Evolutionary conservation across 2,329 filamentous ascomycete species (phyloP), one percentile per base, ranked within the genome.

Genomic region (Diaporthe velutina): DNA sequence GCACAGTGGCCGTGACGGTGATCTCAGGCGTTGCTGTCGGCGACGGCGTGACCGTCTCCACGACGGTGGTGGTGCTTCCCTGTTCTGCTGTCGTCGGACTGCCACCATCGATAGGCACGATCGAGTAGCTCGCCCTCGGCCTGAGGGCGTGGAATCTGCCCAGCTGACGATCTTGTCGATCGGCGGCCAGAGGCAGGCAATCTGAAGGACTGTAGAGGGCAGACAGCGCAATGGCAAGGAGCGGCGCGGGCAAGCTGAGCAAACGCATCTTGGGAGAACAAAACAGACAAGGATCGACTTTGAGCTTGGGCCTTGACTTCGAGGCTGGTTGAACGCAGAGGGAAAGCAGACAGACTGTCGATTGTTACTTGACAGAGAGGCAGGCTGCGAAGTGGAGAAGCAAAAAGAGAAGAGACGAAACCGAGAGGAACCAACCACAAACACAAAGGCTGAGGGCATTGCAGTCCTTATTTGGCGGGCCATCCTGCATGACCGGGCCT

Each of bases 21-120:
- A 70, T 30, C 9, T 73, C 38, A 7, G 70, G 72, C 1, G 70
- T 57, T 30, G 55, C 72, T 33, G 61, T 50, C 19, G 57, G 48
- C 19, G 71, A 48, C 40, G 60, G 22, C 8, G 74, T 74, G 58
- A 74, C 40, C 1, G 68, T 75, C 35, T 58, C 25, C 28, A 70
- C 42, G 19, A 73, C 22, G 3, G 66, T 58, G 19, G 70, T 73
- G 35, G 70, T 73, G 35, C 17, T 33, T 33, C 55, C 58, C 30
- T 66, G 15, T 19, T 61, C 25, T n/a, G 48, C 52, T n/a, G 70
- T 30, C 4, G 70, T 45, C 13, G 74, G 45, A 22, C 58, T 75
- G 38, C 74, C 73, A 6, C 75, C 75, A 48, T 74, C 75, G 30
- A 76, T 76, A 4, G 75, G 75, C 30, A 76, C 75, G 4, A 76